Percentiles rank a stretch among this genome's conserved stretches.
Evolutionary conservation across 1,284 basidiomycete species (phyloP).

Genomic region (Mycosarcoma mackinlayi): DNA sequence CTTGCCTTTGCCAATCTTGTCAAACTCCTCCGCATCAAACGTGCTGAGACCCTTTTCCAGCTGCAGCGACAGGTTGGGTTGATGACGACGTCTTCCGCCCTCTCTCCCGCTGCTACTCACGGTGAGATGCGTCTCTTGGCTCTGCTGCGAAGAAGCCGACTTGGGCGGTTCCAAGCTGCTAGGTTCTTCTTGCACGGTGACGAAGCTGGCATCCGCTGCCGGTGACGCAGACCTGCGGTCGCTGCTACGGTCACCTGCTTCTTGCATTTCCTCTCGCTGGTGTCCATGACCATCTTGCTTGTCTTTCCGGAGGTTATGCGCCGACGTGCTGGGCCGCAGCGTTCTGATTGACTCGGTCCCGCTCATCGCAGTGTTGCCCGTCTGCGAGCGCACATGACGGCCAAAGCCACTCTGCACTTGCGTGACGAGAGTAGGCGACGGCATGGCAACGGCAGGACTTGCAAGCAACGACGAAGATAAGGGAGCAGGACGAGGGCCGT

Average conservation of each 20-base stretch:
- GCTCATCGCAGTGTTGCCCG: slow-evolving; percentile 31
- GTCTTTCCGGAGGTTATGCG: slow-evolving; percentile 44
- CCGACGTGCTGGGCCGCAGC: slow-evolving; percentile 51
- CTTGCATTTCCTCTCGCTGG: slow-evolving; percentile 1
- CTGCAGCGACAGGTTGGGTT: slow-evolving; percentile 56
- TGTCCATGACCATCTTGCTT: slow-evolving; percentile 1
- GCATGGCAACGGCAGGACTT: slow-evolving; percentile 21
- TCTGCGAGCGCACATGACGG: slow-evolving; percentile 44
- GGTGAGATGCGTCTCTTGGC: slow-evolving; percentile 35
- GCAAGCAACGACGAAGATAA: slow-evolving; percentile 14
- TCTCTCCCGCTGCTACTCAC: slow-evolving; percentile 39
- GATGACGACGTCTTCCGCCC: slow-evolving; percentile 37
- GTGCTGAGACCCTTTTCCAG: slow-evolving; percentile 60
- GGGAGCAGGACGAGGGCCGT: slow-evolving; percentile 15
- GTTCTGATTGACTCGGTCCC: slow-evolving; percentile 51
- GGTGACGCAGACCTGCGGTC: slow-evolving; percentile 33
- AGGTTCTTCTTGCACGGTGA: slow-evolving; percentile 35
- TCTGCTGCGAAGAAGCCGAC: slow-evolving; percentile 45
- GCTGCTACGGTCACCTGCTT: slow-evolving; percentile 18
- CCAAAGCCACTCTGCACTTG: slow-evolving; percentile 48
- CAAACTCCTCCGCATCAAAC: slow-evolving; percentile 58
- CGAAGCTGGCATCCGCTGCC: slow-evolving; percentile 28
- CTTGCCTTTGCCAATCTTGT: slow-evolving; percentile 41
- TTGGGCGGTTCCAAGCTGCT: slow-evolving; percentile 22
- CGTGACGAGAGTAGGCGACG: slow-evolving; percentile 36